phyloP scores from a whole-genome alignment of 2,329 filamentous ascomycete species.

The Colletotrichum theobromicola region DNA sequence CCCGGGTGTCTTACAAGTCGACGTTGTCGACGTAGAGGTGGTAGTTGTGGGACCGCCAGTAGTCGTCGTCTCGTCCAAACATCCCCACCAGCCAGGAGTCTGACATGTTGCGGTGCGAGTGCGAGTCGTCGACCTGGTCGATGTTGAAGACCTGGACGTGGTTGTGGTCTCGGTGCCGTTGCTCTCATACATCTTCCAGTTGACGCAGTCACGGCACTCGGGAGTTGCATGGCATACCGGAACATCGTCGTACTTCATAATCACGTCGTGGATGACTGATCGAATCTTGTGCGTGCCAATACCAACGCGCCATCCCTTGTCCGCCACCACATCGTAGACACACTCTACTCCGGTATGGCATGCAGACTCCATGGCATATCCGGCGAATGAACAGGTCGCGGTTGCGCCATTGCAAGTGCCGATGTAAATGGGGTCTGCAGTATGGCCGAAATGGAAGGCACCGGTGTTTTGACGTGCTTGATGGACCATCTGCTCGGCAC shows the following conservation, averaged over 20 bases:
- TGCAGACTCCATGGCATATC: constrained; percentile 91
- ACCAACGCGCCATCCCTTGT: constrained; percentile 91
- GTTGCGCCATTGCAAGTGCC: constrained; percentile 91
- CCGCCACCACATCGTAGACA: constrained; percentile 88
- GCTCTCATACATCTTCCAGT: constrained; percentile 95
- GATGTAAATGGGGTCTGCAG: constrained; percentile 93
- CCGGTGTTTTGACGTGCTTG: constrained; percentile 78
- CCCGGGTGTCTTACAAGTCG: constrained; percentile 65
- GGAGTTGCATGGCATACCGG: constrained; percentile 77
- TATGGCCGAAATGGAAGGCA: constrained; percentile 91
- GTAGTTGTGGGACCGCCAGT: constrained; percentile 42
- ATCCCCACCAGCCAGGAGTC: constrained; percentile 93
- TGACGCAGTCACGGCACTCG: constrained; percentile 86
- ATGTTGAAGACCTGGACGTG: constrained; percentile 59
- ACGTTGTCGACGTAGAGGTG: constrained; percentile 54
- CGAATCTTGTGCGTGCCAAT: constrained; percentile 91
- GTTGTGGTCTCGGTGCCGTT: constrained; percentile 83
- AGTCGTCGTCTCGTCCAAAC: constrained; percentile 69
- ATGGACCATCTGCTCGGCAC: constrained; percentile 71
- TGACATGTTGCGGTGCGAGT: constrained; percentile 85
- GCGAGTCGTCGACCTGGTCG: constrained; percentile 61
- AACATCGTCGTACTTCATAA: constrained; percentile 81
- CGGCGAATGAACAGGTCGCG: constrained; percentile 86
- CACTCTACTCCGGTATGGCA: constrained; percentile 91
- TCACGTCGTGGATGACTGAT: constrained; percentile 85